These are phyloP conservation scores for Diplodia seriata DNA, from an alignment of 2,329 filamentous ascomycete species.

Conservation along the genomic window DNA sequence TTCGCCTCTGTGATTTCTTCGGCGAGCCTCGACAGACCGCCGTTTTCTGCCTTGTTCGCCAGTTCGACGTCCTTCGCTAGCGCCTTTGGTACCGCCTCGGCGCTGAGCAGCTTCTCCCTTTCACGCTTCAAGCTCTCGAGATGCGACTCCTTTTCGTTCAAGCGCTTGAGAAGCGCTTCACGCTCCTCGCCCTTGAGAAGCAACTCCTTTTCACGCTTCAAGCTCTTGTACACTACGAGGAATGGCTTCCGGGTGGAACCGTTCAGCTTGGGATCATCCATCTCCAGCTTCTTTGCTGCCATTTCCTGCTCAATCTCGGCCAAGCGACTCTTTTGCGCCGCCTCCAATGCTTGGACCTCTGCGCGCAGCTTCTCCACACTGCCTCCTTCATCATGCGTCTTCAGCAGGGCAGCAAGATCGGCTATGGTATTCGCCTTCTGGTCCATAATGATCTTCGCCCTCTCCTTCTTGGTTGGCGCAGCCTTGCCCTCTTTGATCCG, in stretches of 20 bases:
- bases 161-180: too few relatives aligned
- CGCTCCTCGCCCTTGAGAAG: not conserved
- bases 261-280: not conserved
- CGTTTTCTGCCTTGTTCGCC: not conserved
- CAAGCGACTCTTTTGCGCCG: conserved; percentile 35
- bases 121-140: too few relatives aligned
- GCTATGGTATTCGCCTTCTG: conserved; percentile 69
- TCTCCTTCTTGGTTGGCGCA: conserved; percentile 56
- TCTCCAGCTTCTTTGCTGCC: not conserved
- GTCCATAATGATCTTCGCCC: conserved; percentile 64
- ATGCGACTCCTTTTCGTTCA: too few relatives aligned
- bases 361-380: not conserved
- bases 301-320: not conserved
- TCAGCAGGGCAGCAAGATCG: conserved; percentile 64
- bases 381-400: conserved; percentile 54
- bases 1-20: not conserved
- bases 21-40: not conserved
- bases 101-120: not conserved
- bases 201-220: too few relatives aligned
- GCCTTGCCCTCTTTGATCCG: conserved; percentile 51
- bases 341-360: conserved; percentile 4
- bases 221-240: too few relatives aligned
- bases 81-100: not conserved
- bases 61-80: not conserved
- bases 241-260: too few relatives aligned